Evolutionary conservation across 177 flowering plant genomes (phyloP), one percentile per base, ranked within the genome.

Genomic region (Vitis hybrid): DNA sequence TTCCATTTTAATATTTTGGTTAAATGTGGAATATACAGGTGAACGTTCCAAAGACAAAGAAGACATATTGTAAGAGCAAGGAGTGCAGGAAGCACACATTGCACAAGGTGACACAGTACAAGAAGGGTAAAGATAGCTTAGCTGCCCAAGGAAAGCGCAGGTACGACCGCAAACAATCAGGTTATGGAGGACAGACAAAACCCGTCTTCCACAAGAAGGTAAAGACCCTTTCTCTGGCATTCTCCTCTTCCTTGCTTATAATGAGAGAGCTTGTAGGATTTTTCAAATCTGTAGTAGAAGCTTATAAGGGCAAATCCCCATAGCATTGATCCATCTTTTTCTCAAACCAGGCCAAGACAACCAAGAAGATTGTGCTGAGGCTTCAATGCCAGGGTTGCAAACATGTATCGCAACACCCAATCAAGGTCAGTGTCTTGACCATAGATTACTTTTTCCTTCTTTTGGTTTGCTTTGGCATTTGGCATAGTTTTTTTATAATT

Each of bases 191-290:
- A 1, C 97, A 91, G 81, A 91, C 94, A 9, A 91, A 91, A 74
- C 97, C 97, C 3, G 95, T 91, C 64, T 91, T 91, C 77, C 94
- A 91, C 89, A 91, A 90, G 81, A 91, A 91, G 97, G 97, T 86
- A 68, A 54, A 27, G 9, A 12, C 8, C 11, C 21, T n/a, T 46
- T 54, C 12, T 52, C 46, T 11, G 15, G 12, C 51, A 18, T 10
- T 61, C 19, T 16, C 59, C 52, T 10, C 27, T n/a, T 30, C 16
- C 6, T 51, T n/a, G 19, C 3, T 35, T 35, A 35, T 35, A 35
- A 4, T 35, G 6, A 35, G 40, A 2, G 40, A 6, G 40, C 40
- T 35, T 35, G 40, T 35, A 35, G 40, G 6, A 35, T 4, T 35
- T 4, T 35, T 35, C 40, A 35, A 35, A 35, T 6, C 40, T 21